phyloP scores from a whole-genome alignment of 1,284 basidiomycete genomes.

The Rhizoctonia solani region DNA sequence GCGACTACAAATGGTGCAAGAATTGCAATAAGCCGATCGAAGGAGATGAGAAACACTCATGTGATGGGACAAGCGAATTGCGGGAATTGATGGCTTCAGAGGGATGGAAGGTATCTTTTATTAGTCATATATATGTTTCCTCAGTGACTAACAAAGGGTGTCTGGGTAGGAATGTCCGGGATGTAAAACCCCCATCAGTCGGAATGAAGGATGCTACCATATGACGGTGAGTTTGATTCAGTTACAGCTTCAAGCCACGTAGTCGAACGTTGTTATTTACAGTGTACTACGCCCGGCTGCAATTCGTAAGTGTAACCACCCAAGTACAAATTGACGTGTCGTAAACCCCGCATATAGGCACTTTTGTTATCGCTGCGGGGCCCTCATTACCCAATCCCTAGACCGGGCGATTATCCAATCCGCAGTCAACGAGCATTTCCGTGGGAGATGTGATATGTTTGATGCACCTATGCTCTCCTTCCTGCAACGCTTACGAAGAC shows the following conservation, averaged over 20 bases:
- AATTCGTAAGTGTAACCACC: slow-evolving; percentile 29
- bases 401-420: slow-evolving; percentile 16
- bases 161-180: slow-evolving; percentile 14
- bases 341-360: neutral
- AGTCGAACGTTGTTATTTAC: neutral
- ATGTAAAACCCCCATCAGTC: slow-evolving; percentile 35
- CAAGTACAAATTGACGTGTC: neutral
- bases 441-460: slow-evolving; percentile 25
- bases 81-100: slow-evolving; percentile 28
- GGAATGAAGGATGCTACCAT: slow-evolving; percentile 36
- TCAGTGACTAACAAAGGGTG: neutral
- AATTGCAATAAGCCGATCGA: slow-evolving; percentile 34
- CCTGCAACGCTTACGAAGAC: slow-evolving; percentile 4
- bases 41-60: slow-evolving; percentile 32
- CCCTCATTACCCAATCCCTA: slow-evolving; percentile 10
- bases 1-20: slow-evolving; percentile 37
- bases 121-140: neutral
- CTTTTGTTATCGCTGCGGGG: slow-evolving; percentile 30
- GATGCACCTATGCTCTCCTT: slow-evolving; percentile 14
- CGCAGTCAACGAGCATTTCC: slow-evolving; percentile 26
- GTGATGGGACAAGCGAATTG: slow-evolving; percentile 37
- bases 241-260: neutral
- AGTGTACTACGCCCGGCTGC: slow-evolving; percentile 34
- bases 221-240: slow-evolving; percentile 34
- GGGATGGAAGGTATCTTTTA: slow-evolving; percentile 36